Conservation (phyloP, 2,329 filamentous ascomycete species). For the Aspergillus novofumigatus region DNA sequence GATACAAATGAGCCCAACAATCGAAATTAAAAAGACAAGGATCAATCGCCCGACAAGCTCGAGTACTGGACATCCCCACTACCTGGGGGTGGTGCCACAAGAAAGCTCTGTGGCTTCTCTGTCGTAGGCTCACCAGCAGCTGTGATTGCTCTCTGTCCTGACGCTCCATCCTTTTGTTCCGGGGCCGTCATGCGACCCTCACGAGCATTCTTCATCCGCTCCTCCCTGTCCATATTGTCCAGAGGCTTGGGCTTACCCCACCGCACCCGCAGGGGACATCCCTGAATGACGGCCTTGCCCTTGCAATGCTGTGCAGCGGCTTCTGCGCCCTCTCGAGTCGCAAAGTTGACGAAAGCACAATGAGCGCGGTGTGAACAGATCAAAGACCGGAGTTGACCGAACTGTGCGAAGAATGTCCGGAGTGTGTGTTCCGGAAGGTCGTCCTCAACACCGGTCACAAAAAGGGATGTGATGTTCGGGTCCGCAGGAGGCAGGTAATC, state of each 20-base stretch:
- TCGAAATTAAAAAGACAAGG: slow-evolving; percentile 2
- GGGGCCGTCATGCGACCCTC: slow-evolving; percentile 65
- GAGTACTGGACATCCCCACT: slow-evolving; percentile 75
- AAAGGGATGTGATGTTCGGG: slow-evolving; percentile 83
- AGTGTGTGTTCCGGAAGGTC: slow-evolving; percentile 90
- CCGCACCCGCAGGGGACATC: slow-evolving; percentile 81
- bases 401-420: slow-evolving; percentile 81
- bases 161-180: slow-evolving; percentile 41
- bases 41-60: slow-evolving; percentile 75
- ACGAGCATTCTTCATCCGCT: slow-evolving; percentile 73
- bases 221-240: slow-evolving; percentile 84
- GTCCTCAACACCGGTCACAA: slow-evolving; percentile 92
- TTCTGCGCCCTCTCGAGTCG: slow-evolving; percentile 78
- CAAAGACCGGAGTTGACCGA: slow-evolving; percentile 85
- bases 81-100: slow-evolving; percentile 74
- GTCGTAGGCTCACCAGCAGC: slow-evolving; percentile 41
- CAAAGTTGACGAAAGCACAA: slow-evolving; percentile 94
- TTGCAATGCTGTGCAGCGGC: slow-evolving; percentile 78
- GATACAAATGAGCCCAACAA: slow-evolving; percentile 10
- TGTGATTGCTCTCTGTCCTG: slow-evolving; percentile 29
- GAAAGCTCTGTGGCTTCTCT: slow-evolving; percentile 32
- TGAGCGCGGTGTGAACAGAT: slow-evolving; percentile 97
- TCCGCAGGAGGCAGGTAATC: slow-evolving; percentile 85
- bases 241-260: slow-evolving; percentile 93
- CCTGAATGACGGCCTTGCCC: slow-evolving; percentile 82